Evolutionary conservation across 2,329 filamentous ascomycete genomes (phyloP), one percentile per base, ranked within the genome.

Genomic region (Coniella vitis): DNA sequence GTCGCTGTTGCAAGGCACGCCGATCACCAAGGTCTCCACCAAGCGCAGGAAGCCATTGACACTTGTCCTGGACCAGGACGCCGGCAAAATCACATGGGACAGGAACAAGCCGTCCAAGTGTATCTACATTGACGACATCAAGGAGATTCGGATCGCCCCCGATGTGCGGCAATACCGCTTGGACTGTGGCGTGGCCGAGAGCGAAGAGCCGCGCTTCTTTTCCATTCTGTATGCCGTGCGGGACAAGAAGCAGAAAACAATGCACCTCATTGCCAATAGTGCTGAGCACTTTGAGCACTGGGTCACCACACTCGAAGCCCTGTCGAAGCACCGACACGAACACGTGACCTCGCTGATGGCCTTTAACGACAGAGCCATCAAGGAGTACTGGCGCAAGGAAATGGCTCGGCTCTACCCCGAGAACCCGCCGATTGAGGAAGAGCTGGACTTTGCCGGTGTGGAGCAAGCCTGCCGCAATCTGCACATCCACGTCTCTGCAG

Each of bases 81-180:
- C 86, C 2, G 90, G 87, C 53, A 93, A 90, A 65, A 87, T 98
- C 20, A 86, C 78, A 21, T 97, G 91, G 91, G 87, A 95, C 65
- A 78, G 82, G 40, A 80, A 77, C 8, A 83, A 87, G 32, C 83
- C 86, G 1, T 79, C 82, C 20, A 97, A 96, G 64, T 83, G 81
- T 46, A 86, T 98, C 55, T 94, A 95, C 65, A 87, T 98, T 54
- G 93, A 98, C 60, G 90, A 97, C 63, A 91, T 98, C 60, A 86
- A 87, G 60, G 90, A 95, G 61, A 90, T 97, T 41, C 83, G 90
- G 54, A 81, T 84, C 31, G 90, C 88, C 16, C 78, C 79, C 12
- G 88, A 97, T 62, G 88, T 91, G 16, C 82, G 87, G 49, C 91
- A 95, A 63, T 95, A 95, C 63, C 85, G 88, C 37, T 83, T 91